Conservation (phyloP, 164 flowering plant species). For the Cinnamomum chago region DNA sequence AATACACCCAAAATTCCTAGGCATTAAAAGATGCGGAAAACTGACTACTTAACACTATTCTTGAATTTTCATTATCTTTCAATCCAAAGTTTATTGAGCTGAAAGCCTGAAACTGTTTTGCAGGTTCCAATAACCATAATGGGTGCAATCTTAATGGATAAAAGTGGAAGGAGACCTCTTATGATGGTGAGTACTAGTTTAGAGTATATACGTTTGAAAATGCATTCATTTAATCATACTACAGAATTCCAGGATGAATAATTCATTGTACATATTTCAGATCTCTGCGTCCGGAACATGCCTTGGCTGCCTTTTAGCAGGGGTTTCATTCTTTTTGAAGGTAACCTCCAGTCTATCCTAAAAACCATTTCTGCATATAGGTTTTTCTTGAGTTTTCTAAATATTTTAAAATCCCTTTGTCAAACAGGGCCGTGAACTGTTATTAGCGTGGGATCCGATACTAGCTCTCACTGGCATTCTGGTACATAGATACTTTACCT, state of each 20-base stretch:
- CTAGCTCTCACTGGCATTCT: slow-evolving; percentile 73
- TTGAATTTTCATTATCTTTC: background rate
- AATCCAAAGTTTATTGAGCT: background rate
- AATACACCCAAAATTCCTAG: too few species aligned
- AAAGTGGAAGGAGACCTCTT: slow-evolving; percentile 81
- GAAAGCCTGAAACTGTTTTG: background rate
- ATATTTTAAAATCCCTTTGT: slow-evolving; percentile 10
- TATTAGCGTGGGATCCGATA: slow-evolving; percentile 33
- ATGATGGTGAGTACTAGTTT: slow-evolving; percentile 43
- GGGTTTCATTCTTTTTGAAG: slow-evolving; percentile 64
- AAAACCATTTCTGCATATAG: background rate
- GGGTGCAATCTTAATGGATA: slow-evolving; percentile 60
- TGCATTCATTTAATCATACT: background rate
- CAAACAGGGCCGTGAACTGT: slow-evolving; percentile 45
- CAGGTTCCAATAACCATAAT: slow-evolving; percentile 70
- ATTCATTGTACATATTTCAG: slow-evolving; percentile 22
- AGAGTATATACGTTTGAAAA: background rate
- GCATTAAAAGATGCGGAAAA: too few species aligned
- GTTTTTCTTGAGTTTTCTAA: background rate
- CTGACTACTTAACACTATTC: background rate
- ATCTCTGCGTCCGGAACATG: slow-evolving; percentile 67
- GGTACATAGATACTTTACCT: slow-evolving; percentile 36
- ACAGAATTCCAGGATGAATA: background rate
- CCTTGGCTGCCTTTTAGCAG: slow-evolving; percentile 50
- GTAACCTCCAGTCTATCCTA: slow-evolving; percentile 21